phyloP scores from a whole-genome alignment of 31 red algal genomes.

The Porphyra umbilicalis region DNA sequence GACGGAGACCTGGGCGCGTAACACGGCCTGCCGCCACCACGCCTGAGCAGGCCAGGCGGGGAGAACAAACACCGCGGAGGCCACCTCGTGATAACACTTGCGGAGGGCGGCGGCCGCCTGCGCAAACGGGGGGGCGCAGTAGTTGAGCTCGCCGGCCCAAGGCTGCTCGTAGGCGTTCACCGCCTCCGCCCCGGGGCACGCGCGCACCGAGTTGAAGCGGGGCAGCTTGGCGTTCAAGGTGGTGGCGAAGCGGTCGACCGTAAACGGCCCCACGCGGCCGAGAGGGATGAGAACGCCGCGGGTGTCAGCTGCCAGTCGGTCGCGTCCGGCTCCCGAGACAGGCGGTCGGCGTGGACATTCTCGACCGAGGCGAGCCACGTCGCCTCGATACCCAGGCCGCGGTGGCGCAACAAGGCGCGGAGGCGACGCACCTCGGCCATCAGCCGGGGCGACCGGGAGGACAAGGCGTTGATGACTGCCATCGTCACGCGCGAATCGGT shows the following conservation, averaged over 20 bases:
- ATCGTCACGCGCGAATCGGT: not conserved
- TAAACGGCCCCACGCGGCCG: too few species aligned
- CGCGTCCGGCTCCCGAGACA: not conserved
- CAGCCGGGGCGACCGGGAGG: not conserved
- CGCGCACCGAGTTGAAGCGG: not conserved
- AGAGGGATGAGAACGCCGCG: not conserved
- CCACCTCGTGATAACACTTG: too few species aligned
- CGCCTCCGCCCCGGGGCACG: not conserved
- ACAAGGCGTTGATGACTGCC: not conserved
- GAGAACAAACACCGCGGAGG: too few species aligned
- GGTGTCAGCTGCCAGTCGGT: not conserved
- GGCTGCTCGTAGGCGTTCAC: not conserved
- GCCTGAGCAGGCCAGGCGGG: too few species aligned
- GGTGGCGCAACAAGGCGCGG: not conserved
- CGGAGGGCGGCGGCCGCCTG: too few species aligned
- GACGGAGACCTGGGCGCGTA: too few species aligned
- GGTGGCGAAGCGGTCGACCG: not conserved
- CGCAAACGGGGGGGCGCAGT: too few species aligned
- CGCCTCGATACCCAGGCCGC: not conserved
- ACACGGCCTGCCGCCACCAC: too few species aligned
- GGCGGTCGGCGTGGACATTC: not conserved
- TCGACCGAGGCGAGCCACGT: not conserved
- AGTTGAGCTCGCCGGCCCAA: too few species aligned
- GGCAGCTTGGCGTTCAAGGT: not conserved
- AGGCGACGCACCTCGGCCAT: not conserved